A percentile compares a stretch with the other conserved stretches of the same genome.
Evolutionary conservation across 345 rosid species (phyloP).

Genomic region (Fremontodendron californicum): DNA sequence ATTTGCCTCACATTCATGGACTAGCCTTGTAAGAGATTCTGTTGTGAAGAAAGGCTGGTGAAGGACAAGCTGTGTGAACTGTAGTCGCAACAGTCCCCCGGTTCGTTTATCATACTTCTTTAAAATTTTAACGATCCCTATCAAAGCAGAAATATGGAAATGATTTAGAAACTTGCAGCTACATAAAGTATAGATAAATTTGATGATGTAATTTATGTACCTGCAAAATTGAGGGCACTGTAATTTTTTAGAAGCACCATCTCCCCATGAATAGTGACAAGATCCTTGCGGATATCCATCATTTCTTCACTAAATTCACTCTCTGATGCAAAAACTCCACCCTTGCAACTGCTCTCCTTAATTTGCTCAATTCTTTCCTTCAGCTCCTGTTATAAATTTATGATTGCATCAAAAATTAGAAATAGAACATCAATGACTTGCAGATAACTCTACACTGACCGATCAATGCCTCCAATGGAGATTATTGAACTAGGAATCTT

Average conservation of each 20-base stretch:
- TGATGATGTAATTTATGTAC: constrained; percentile 24
- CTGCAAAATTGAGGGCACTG: constrained; percentile 90
- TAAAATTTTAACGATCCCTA: constrained; percentile 80
- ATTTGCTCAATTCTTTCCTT: constrained; percentile 65
- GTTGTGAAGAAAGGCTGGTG: constrained; percentile 81
- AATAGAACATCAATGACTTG: neutral
- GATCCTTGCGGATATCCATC: constrained; percentile 91
- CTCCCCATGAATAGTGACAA: constrained; percentile 87
- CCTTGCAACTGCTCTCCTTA: constrained; percentile 47
- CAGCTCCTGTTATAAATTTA: constrained; percentile 50
- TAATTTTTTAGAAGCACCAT: constrained; percentile 94
- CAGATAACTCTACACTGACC: neutral
- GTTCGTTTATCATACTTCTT: constrained; percentile 92
- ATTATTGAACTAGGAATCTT: neutral
- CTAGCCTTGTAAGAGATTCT: constrained; percentile 81
- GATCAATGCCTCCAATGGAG: neutral
- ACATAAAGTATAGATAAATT: neutral
- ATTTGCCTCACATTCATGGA: constrained; percentile 78
- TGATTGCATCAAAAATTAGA: neutral
- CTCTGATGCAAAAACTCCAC: constrained; percentile 54
- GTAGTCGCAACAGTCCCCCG: constrained; percentile 69
- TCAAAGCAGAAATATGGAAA: constrained; percentile 8
- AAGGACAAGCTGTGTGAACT: constrained; percentile 75
- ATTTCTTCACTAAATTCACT: constrained; percentile 80
- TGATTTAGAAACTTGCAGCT: constrained; percentile 11